A percentile compares a stretch with the other conserved stretches of the same genome.
Evolutionary conservation across 2,329 filamentous ascomycete genomes (phyloP).

Genomic region (Pyricularia pennisetigena): DNA sequence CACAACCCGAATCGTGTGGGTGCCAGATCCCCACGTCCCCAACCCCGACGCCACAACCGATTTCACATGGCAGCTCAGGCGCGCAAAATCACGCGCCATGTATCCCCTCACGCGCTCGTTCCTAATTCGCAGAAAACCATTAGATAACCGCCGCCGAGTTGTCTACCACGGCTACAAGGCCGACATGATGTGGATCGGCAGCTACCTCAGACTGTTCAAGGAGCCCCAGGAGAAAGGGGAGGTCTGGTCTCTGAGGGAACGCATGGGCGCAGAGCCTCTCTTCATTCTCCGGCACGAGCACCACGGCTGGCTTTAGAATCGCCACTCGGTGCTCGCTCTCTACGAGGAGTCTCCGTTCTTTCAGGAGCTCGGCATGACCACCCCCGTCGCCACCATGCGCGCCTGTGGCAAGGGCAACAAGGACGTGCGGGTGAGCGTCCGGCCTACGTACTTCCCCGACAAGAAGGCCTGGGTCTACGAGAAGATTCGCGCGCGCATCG

Average conservation of each 20-base stretch:
- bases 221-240: background rate
- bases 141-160: background rate
- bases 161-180: constrained; percentile 1
- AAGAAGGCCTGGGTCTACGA: background rate
- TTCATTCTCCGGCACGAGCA: background rate
- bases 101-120: background rate
- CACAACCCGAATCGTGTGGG: background rate
- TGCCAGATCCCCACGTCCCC: background rate
- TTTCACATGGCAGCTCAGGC: background rate
- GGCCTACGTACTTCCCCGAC: constrained; percentile 1
- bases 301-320: background rate
- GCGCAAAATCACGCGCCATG: background rate
- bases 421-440: background rate
- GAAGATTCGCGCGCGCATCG: background rate
- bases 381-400: background rate
- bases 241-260: background rate
- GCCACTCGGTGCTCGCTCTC: background rate
- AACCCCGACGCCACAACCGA: background rate
- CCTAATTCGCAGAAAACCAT: constrained; percentile 1
- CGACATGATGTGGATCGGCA: constrained; percentile 1
- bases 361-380: background rate
- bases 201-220: constrained; percentile 3
- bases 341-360: constrained; percentile 2
- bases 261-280: background rate
- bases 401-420: background rate